Conservation (phyloP, 805 yeast genomes). For the Yamadazyma kitorensis region DNA sequence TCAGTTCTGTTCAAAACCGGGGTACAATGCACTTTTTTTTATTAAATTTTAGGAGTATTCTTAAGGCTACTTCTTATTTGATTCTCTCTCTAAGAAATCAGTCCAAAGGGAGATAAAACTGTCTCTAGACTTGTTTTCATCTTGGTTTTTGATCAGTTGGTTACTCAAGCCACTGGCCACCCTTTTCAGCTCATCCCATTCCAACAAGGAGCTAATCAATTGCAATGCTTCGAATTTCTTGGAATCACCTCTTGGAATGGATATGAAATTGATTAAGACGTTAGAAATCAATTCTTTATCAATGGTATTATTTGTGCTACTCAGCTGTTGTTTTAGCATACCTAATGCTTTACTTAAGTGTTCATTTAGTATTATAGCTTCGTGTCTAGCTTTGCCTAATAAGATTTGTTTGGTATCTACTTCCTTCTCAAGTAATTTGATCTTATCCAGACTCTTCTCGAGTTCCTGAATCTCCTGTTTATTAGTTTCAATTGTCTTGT, state of each 20-base stretch:
- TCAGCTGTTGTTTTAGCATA: constrained; percentile 73
- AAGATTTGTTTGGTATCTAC: constrained; percentile 58
- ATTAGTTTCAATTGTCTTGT: constrained; percentile 4
- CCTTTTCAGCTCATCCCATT: constrained; percentile 83
- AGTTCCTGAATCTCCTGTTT: constrained; percentile 14
- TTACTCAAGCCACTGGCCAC: constrained; percentile 67
- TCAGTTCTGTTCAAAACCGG: too few species aligned
- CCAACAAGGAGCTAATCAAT: constrained; percentile 75
- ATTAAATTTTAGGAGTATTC: too few species aligned
- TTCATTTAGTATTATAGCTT: constrained; percentile 88
- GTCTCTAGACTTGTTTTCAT: constrained; percentile 31
- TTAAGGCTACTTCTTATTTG: constrained; percentile 3
- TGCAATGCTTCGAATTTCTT: constrained; percentile 91
- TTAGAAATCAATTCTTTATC: constrained; percentile 90
- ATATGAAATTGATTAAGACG: constrained; percentile 77
- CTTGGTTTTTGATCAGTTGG: constrained; percentile 10
- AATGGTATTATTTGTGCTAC: constrained; percentile 59
- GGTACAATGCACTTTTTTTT: not conserved
- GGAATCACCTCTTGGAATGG: constrained; percentile 87
- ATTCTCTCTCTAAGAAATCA: constrained; percentile 72
- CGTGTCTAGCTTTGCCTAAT: constrained; percentile 91
- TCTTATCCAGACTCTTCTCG: constrained; percentile 17
- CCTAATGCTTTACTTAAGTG: constrained; percentile 92
- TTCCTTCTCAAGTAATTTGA: constrained; percentile 58
- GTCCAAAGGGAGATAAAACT: constrained; percentile 78